Base-by-base conservation (phyloP, 1,284 basidiomycete genomes). In the Puccinia brachypodii region DNA sequence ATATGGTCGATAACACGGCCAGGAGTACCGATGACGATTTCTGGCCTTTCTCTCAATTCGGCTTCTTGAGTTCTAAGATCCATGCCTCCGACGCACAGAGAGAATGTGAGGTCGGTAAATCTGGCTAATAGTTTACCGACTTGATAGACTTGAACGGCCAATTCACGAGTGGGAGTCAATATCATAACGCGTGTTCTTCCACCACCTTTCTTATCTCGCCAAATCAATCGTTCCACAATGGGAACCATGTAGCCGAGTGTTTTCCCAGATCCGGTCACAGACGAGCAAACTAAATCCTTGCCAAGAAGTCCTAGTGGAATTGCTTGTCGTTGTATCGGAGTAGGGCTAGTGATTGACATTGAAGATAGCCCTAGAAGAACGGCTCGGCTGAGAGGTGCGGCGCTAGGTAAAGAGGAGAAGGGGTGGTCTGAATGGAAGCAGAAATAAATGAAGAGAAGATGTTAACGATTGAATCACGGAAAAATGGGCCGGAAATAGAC, bases 1-100 rank as follows among this genome's bases (percentile, higher is more conserved):
- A 99, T 91, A 86, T 98, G 96, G 87, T 98, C 96, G 85, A 98
- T 98, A 38, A 98, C 89, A 86, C 96, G 93, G 85, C 96, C 96
- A 4, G 96, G 96, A 0, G 96, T 98, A 42, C 95, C 96, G 84
- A 98, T 94, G 72, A 98, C 89, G 53, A 98, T 89, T 86, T 98
- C 96, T 69, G 96, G 96, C 1, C 95, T 90, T 68, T 92, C 91
- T 64, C 94, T 92, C 72, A 98, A 89, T 68, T 92, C 90, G 25
- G 90, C 90, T 87, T 97, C 96, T 87, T 98, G 96, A 7, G 93
- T 90, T 86, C 96, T 96, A 44, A 98, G 87, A 4, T 95, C 96
- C 50, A 98, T 89, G 53, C 96, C 96, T 89, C 94, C 95, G 79
- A 96, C 95, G 82, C 94, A 90, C 36, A 98, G 90, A 84, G 93